Percentiles rank a stretch among this genome's conserved stretches.
Evolutionary conservation across 208 protist species (phyloP).

Genomic region (Leishmania tarentolae): DNA sequence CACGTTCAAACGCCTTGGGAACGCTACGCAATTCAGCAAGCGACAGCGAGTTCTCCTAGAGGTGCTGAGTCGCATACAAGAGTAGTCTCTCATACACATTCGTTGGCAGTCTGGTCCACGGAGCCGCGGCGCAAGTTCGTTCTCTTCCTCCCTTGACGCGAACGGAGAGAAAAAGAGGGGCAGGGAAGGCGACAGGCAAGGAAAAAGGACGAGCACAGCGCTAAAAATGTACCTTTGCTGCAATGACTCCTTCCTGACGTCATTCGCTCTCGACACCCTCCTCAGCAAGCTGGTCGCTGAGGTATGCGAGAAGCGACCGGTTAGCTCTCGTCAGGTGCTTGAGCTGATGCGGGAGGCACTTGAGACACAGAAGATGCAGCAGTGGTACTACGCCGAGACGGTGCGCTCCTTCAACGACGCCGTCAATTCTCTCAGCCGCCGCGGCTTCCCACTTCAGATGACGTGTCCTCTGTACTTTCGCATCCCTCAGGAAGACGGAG

Average conservation of each 20-base stretch:
- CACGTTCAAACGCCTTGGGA: not conserved
- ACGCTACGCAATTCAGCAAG: not conserved
- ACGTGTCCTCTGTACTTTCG: slow-evolving; percentile 49
- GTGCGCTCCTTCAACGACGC: slow-evolving; percentile 33
- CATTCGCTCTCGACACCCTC: slow-evolving; percentile 30
- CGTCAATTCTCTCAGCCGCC: slow-evolving; percentile 24
- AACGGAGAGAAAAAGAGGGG: not conserved
- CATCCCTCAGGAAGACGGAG: slow-evolving; percentile 51
- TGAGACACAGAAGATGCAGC: slow-evolving; percentile 28
- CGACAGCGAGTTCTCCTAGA: not conserved
- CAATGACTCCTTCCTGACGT: slow-evolving; percentile 33
- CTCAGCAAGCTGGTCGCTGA: slow-evolving; percentile 32
- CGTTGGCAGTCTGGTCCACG: not conserved
- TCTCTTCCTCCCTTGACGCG: not conserved
- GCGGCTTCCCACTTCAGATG: slow-evolving; percentile 36
- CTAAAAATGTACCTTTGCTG: slow-evolving; percentile 26
- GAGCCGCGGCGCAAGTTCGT: too few relatives aligned
- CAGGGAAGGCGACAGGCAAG: not conserved
- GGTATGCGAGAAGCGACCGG: slow-evolving; percentile 30
- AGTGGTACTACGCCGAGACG: slow-evolving; percentile 33
- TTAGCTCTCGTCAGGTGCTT: slow-evolving; percentile 30
- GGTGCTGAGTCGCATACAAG: not conserved
- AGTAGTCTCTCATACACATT: not conserved
- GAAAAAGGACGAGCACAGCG: not conserved
- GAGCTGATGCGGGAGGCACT: slow-evolving; percentile 29